A percentile compares a stretch with the other conserved stretches of the same genome.
Conservation (phyloP, 768 basidiomycete genomes). For the Hortiboletus flavorubellus region DNA sequence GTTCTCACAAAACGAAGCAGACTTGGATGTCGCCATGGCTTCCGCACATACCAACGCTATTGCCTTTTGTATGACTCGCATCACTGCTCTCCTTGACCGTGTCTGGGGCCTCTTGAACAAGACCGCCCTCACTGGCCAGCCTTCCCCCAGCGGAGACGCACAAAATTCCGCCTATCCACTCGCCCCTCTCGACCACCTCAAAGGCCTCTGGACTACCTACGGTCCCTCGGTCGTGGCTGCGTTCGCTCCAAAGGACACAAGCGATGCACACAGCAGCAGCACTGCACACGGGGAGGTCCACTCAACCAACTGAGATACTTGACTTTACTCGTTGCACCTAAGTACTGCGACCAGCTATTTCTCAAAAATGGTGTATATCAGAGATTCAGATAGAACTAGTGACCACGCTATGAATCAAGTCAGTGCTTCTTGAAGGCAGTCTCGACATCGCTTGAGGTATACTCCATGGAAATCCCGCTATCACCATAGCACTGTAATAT, state of each 20-base stretch:
- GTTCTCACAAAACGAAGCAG: slow-evolving; percentile 52
- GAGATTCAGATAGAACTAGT: slow-evolving; percentile 8
- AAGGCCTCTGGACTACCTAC: slow-evolving; percentile 41
- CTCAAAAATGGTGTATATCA: slow-evolving; percentile 7
- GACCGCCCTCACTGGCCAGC: slow-evolving; percentile 18
- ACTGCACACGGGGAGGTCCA: not conserved
- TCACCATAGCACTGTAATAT: slow-evolving; percentile 81
- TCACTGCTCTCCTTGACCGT: slow-evolving; percentile 47
- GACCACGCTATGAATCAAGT: slow-evolving; percentile 20
- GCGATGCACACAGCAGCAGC: slow-evolving; percentile 9
- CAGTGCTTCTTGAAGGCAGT: slow-evolving; percentile 69
- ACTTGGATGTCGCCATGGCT: slow-evolving; percentile 56
- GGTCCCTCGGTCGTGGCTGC: slow-evolving; percentile 38
- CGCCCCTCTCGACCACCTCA: slow-evolving; percentile 31
- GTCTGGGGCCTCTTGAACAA: slow-evolving; percentile 45
- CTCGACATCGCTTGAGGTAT: slow-evolving; percentile 70
- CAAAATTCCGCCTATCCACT: slow-evolving; percentile 9
- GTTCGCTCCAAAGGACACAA: slow-evolving; percentile 14
- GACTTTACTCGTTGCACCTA: not conserved
- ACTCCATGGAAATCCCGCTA: slow-evolving; percentile 70
- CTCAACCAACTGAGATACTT: slow-evolving; percentile 13
- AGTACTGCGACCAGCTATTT: not conserved
- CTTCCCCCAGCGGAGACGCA: slow-evolving; percentile 23
- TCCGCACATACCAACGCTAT: slow-evolving; percentile 52
- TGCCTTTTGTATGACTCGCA: slow-evolving; percentile 51